Base-by-base conservation (phyloP, 2,329 filamentous ascomycete species). In the Fusarium lateritium region DNA sequence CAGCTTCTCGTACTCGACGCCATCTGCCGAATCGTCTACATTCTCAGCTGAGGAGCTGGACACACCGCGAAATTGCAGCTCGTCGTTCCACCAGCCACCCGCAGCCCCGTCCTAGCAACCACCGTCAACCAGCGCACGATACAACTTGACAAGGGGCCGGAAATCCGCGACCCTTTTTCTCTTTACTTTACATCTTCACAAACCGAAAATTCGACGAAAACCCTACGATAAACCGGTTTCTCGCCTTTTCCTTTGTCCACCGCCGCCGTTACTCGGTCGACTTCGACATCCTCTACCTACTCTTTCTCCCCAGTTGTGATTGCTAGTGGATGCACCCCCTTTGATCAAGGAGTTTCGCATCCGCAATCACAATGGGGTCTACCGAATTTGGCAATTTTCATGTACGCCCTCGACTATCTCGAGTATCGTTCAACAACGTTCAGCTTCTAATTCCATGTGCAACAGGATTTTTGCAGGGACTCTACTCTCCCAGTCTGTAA, bases 401-500 rank as follows among this genome's bases (percentile, higher is more conserved):
- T 75, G 87, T 89, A 82, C 54, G 78, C 70, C 52, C 45, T 69
- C 31, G 26, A 50, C 24, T 49, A 21, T 52, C 50, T 33, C 42
- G 40, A 52, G n/a, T 51, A 42, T 38, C 5, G 46, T 60, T 60
- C 24, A 56, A 51, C 33, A 38, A 44, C 40, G 28, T 52, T 50
- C 42, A 53, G 42, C 17, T 56, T 43, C 60, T 63, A 67, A 74
- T 76, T 69, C 76, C 62, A 56, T 59, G 65, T 65, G 72, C 53
- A 50, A 76, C 76, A 95, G 92, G 83, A 91, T 77, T 94, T 96
- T 79, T 96, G 93, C 85, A 91, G 88, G 78, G 92, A 94, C 82
- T 92, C 92, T 74, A 94, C 92, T 60, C 84, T 95, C 75, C 92
- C 93, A 56, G 85, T 95, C 75, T 96, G 92, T 85, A 95, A 95